Evolutionary conservation across 176 grass and related monocot species (phyloP).

Genomic region (Dactylis glomerata): DNA sequence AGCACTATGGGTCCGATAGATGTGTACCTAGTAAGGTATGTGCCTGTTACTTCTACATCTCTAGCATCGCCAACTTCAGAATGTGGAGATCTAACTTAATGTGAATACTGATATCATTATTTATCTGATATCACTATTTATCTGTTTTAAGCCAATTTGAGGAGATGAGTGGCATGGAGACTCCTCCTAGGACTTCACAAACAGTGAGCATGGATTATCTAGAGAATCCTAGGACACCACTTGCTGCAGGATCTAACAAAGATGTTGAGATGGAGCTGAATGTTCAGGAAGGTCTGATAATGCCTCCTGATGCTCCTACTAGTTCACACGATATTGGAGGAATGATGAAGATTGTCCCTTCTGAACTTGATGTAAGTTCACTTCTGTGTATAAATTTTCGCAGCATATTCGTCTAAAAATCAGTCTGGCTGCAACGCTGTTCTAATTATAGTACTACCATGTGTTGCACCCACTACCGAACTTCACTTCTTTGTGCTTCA

Average conservation of each 20-base stretch:
- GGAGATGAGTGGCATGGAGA: conserved; percentile 78
- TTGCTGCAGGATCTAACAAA: conserved; percentile 33
- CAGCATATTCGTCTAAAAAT: neutral
- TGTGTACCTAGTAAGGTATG: conserved; percentile 88
- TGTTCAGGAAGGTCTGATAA: conserved; percentile 36
- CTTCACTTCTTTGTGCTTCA: neutral
- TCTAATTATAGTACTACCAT: neutral
- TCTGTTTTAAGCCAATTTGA: conserved; percentile 68
- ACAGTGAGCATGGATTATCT: conserved; percentile 43
- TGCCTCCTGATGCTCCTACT: conserved; percentile 39
- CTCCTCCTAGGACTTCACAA: conserved; percentile 48
- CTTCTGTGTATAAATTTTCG: neutral
- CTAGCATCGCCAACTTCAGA: neutral
- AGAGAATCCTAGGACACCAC: conserved; percentile 42
- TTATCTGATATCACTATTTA: neutral
- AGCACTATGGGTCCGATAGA: conserved; percentile 89
- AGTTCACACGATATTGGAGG: conserved; percentile 64
- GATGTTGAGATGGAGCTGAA: conserved; percentile 28
- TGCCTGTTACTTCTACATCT: neutral
- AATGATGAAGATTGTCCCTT: conserved; percentile 85
- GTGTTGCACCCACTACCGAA: neutral
- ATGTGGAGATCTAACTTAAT: conserved; percentile 28
- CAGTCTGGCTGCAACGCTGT: neutral
- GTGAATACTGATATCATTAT: conserved; percentile 15
- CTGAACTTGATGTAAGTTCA: conserved; percentile 70